Evolutionary conservation across 31 red algal genomes (phyloP).

Genomic region (Asparagopsis taxiformis): DNA sequence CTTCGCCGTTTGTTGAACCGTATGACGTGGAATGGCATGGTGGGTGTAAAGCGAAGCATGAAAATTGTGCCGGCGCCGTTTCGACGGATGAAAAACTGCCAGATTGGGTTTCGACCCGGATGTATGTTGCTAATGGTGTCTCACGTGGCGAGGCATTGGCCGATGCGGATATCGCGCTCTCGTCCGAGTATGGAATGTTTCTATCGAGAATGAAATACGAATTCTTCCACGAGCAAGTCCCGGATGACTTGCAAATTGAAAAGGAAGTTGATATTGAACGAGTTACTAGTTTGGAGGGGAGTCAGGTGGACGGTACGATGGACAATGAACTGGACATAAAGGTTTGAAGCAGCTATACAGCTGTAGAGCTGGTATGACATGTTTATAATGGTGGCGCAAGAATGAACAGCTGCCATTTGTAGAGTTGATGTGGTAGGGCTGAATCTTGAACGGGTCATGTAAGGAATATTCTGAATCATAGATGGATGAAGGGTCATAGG

Average conservation of each 20-base stretch:
- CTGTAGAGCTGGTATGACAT: too few relatives aligned
- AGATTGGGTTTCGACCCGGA: conserved; percentile 19
- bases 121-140: conserved; percentile 20
- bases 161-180: background rate
- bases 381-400: too few relatives aligned
- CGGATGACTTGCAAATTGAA: background rate
- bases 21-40: conserved; percentile 20
- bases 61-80: background rate
- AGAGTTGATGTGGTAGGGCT: too few relatives aligned
- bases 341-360: too few relatives aligned
- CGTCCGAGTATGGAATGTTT: conserved; percentile 3
- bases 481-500: too few relatives aligned
- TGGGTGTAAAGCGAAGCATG: conserved; percentile 13
- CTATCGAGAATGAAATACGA: conserved; percentile 6
- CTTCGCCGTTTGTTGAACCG: conserved; percentile 4
- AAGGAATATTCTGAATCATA: too few relatives aligned
- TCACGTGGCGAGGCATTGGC: background rate
- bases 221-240: conserved; percentile 5
- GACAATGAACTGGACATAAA: too few relatives aligned
- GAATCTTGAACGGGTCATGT: too few relatives aligned
- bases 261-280: background rate
- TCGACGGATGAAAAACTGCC: conserved; percentile 19
- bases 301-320: too few relatives aligned
- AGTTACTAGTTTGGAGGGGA: too few relatives aligned
- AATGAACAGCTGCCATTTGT: too few relatives aligned